These are phyloP conservation scores for Suhomyces sp. DNA, from an alignment of 805 yeast genomes.

Conservation along the genomic window DNA sequence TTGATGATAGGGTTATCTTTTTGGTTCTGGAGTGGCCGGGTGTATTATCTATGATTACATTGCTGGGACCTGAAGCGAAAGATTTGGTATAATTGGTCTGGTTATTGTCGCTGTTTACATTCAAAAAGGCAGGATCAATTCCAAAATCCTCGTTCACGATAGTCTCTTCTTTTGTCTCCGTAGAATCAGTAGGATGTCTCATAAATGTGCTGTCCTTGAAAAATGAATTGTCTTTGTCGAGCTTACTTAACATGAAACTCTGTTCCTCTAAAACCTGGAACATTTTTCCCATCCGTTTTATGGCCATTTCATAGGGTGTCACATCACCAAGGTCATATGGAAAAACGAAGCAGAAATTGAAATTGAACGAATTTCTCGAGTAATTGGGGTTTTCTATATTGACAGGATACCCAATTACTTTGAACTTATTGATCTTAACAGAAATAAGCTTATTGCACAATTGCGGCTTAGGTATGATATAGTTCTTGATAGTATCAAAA, in stretches of 20 bases:
- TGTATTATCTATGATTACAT: constrained; percentile 14
- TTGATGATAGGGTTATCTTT: constrained; percentile 38
- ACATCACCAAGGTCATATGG: constrained; percentile 71
- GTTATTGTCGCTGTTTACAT: background rate
- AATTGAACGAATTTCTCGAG: constrained; percentile 87
- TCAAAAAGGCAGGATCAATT: constrained; percentile 5
- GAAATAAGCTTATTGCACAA: constrained; percentile 81
- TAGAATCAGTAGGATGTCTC: constrained; percentile 1
- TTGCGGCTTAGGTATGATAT: constrained; percentile 90
- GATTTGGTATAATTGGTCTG: background rate
- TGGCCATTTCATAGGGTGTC: constrained; percentile 82
- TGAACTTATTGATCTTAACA: constrained; percentile 64
- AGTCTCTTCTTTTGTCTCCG: background rate
- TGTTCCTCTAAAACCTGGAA: constrained; percentile 90
- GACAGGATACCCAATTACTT: constrained; percentile 87
- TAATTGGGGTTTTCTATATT: constrained; percentile 71
- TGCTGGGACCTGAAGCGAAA: background rate
- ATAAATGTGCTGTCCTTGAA: constrained; percentile 26
- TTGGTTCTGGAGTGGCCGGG: constrained; percentile 39
- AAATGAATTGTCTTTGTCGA: constrained; percentile 40
- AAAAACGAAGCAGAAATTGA: constrained; percentile 91
- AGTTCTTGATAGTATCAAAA: constrained; percentile 85
- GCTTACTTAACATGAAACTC: constrained; percentile 64
- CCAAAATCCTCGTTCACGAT: constrained; percentile 1
- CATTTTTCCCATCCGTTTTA: constrained; percentile 82